A percentile compares a stretch with the other conserved stretches of the same genome.
Evolutionary conservation across 305 asterid genomes (phyloP).

Genomic region (Fraxinus nigra): DNA sequence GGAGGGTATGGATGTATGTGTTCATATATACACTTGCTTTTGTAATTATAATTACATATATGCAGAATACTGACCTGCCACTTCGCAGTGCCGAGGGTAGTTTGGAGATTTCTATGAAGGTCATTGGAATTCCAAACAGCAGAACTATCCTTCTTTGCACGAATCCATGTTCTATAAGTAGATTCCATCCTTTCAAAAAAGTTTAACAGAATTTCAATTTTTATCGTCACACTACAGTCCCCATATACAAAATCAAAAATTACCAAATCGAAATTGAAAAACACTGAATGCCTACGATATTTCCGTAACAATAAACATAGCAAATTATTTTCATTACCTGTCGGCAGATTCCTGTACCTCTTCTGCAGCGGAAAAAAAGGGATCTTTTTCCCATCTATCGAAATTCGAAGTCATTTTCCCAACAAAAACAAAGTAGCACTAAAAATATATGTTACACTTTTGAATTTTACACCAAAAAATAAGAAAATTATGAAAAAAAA

Average conservation of each 20-base stretch:
- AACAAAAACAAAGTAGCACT: conserved; percentile 12
- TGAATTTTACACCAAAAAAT: neutral
- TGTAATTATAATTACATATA: neutral
- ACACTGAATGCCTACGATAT: neutral
- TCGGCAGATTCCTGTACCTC: conserved; percentile 96
- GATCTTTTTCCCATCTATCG: conserved; percentile 95
- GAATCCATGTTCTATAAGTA: conserved; percentile 85
- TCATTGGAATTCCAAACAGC: conserved; percentile 67
- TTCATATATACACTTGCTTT: neutral
- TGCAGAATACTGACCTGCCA: conserved; percentile 69
- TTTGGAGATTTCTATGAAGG: conserved; percentile 72
- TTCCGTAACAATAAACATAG: neutral
- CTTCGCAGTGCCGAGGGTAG: conserved; percentile 82
- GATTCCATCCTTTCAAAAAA: conserved; percentile 79
- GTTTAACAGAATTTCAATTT: conserved; percentile 1
- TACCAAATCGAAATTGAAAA: neutral
- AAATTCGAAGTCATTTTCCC: conserved; percentile 62
- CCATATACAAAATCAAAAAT: neutral
- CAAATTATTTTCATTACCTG: conserved; percentile 40
- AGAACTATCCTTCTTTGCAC: conserved; percentile 52
- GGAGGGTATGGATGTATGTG: neutral
- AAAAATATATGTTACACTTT: neutral
- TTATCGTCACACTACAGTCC: neutral
- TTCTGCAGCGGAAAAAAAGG: conserved; percentile 86
- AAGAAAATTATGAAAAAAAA: neutral